Base-by-base conservation (phyloP, 495 filamentous ascomycete genomes). In the Lasiosphaeria hispida region DNA sequence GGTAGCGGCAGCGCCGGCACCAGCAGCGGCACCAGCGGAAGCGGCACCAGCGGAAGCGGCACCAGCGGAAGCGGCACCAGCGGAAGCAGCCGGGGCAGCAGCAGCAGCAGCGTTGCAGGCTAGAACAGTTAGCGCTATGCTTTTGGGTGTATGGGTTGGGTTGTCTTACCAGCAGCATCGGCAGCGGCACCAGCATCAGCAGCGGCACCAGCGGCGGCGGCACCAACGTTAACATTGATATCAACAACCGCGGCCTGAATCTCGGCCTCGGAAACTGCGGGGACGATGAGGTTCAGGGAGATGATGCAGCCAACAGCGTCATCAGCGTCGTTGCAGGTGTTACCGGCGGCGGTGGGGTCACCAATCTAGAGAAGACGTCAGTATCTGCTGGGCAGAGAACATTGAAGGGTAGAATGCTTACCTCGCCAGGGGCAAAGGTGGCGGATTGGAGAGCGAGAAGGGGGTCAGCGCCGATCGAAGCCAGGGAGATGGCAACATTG, bases 291-390 rank as follows among this genome's bases (percentile, higher is more conserved):
- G 59, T 82, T 79, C 63, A 81, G 71, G 18, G 80, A 75, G 71
- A 84, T 80, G 61, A 88, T 88, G 73, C 85, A 88, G 15, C 85
- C 85, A 6, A 69, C 70, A 4, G 72, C 43, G 63, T 87, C 84
- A 48, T 82, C 67, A 0, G 47, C 60, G 10, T 58, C 64, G 60
- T 83, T 70, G 65, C 85, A 88, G 53, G 81, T 83, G 65, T 85
- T 83, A 35, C 85, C 85, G 10, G 63, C 68, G 33, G 69, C 85
- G 17, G 84, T 87, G 14, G 69, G 59, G 58, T 88, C 85, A 48
- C 73, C 75, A 54, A 83, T 61, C 72, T 77, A 48, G 11, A 64
- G 7, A 30, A 1, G 13, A 48, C 38, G 62, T 71, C 53, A 67
- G 60, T 19, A 39, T 53, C 2, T 10, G 7, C 2, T 3, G 11